These are phyloP conservation scores for Eudorina sp. DNA, from an alignment of 139 green algal species.

Conservation along the genomic window DNA sequence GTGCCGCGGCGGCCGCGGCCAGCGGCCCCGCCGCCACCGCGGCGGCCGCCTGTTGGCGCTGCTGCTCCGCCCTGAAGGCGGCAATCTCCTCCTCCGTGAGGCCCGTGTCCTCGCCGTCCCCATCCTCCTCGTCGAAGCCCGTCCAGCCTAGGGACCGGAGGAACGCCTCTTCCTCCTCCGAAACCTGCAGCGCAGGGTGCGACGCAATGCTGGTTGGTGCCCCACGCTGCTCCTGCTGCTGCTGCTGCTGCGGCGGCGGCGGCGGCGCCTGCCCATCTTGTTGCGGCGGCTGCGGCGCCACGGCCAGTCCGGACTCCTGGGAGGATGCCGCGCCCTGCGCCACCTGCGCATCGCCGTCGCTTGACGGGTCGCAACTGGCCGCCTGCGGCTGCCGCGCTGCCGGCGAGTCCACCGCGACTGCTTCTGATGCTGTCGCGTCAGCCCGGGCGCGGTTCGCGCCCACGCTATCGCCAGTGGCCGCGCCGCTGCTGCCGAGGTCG, in stretches of 20 bases:
- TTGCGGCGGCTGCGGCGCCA: not conserved
- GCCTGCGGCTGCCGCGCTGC: not conserved
- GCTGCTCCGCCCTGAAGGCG: slow-evolving; percentile 53
- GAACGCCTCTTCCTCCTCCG: slow-evolving; percentile 70
- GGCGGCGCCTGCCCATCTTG: not conserved
- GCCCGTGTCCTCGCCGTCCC: slow-evolving; percentile 41
- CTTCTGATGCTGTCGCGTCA: not conserved
- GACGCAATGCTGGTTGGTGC: too few relatives aligned
- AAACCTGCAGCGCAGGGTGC: slow-evolving; percentile 36
- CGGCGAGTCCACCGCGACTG: not conserved
- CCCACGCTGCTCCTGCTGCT: not conserved
- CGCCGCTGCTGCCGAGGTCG: not conserved
- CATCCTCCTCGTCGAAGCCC: slow-evolving; percentile 52
- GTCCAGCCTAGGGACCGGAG: slow-evolving; percentile 70
- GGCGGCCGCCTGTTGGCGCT: not conserved
- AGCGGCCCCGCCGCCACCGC: not conserved
- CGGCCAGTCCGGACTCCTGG: too few relatives aligned
- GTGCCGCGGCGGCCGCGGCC: not conserved
- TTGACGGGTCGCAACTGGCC: too few relatives aligned
- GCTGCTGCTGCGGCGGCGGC: not conserved
- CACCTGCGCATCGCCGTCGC: too few relatives aligned
- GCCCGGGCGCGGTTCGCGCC: not conserved
- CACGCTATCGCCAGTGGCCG: not conserved
- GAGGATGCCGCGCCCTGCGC: too few relatives aligned
- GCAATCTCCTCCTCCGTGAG: slow-evolving; percentile 75